A percentile compares a stretch with the other conserved stretches of the same genome.
Evolutionary conservation across 129 eudicot species (phyloP).

Genomic region (Gnaphalium uliginosum): DNA sequence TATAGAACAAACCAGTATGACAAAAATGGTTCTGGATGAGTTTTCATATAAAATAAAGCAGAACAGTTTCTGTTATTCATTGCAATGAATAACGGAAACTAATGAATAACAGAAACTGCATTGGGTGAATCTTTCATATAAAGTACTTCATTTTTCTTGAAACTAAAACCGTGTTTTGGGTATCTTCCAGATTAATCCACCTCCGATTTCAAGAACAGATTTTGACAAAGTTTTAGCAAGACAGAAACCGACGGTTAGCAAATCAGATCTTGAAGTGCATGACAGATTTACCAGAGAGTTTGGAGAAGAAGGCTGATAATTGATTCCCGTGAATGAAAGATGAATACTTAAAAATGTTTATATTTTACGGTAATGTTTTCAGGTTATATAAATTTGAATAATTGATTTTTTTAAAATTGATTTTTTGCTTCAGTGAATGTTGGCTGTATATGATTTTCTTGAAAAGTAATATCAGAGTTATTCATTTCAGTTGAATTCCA

Average conservation of each 20-base stretch:
- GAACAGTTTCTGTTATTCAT: conserved; percentile 3
- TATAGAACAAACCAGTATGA: not conserved
- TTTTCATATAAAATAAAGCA: not conserved
- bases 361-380: conserved; percentile 20
- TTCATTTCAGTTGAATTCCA: conserved; percentile 4
- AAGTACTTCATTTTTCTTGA: not conserved
- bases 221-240: conserved; percentile 54
- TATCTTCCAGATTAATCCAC: conserved; percentile 49
- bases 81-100: not conserved
- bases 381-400: conserved; percentile 3
- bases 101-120: not conserved
- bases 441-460: conserved; percentile 17
- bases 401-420: not conserved
- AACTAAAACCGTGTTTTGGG: conserved; percentile 16
- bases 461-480: conserved; percentile 4
- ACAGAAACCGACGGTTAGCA: conserved; percentile 65
- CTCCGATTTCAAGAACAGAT: conserved; percentile 52
- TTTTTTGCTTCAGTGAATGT: conserved; percentile 5
- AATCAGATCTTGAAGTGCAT: conserved; percentile 55
- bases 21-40: not conserved
- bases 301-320: conserved; percentile 63
- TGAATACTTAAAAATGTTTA: conserved; percentile 6
- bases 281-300: conserved; percentile 60
- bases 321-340: conserved; percentile 6
- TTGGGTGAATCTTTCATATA: not conserved